Evolutionary conservation across 106 monocot species (phyloP).

Genomic region (Triglochin maritima): DNA sequence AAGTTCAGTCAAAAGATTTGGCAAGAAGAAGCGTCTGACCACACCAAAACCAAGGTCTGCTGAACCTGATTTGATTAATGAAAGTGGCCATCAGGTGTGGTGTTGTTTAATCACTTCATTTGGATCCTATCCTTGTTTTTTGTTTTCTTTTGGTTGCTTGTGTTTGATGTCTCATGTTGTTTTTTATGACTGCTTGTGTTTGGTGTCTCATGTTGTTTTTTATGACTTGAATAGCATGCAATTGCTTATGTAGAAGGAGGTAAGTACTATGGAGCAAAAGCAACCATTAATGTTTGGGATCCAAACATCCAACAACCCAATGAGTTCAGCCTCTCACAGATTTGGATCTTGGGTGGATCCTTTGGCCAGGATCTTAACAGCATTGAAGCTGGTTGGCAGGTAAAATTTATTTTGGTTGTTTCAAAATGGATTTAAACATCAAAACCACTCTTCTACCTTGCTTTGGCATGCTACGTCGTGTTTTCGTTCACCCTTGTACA

Average conservation of each 20-base stretch:
- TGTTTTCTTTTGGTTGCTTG: too few relatives aligned
- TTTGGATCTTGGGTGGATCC: slow-evolving; percentile 55
- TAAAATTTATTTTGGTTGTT: neutral
- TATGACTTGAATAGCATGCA: slow-evolving; percentile 31
- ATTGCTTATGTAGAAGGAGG: slow-evolving; percentile 49
- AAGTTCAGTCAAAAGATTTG: slow-evolving; percentile 38
- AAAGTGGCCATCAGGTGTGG: slow-evolving; percentile 33
- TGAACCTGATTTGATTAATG: slow-evolving; percentile 28
- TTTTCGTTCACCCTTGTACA: too few relatives aligned
- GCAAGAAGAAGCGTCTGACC: slow-evolving; percentile 36
- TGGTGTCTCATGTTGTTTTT: neutral
- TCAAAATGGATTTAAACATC: too few relatives aligned
- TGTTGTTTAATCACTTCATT: neutral
- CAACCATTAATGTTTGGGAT: slow-evolving; percentile 59
- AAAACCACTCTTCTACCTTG: neutral
- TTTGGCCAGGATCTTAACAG: slow-evolving; percentile 45
- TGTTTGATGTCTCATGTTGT: neutral
- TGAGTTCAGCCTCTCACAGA: slow-evolving; percentile 66
- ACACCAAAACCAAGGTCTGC: slow-evolving; percentile 20
- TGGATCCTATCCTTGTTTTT: too few relatives aligned
- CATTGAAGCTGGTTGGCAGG: slow-evolving; percentile 79
- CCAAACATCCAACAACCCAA: slow-evolving; percentile 43
- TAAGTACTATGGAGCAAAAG: slow-evolving; percentile 58
- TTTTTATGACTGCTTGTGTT: neutral
- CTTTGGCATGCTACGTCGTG: neutral